Percentiles rank a stretch among this genome's conserved stretches.
Evolutionary conservation across 2,329 filamentous ascomycete species (phyloP).

Genomic region (Penicillium rolfsii): DNA sequence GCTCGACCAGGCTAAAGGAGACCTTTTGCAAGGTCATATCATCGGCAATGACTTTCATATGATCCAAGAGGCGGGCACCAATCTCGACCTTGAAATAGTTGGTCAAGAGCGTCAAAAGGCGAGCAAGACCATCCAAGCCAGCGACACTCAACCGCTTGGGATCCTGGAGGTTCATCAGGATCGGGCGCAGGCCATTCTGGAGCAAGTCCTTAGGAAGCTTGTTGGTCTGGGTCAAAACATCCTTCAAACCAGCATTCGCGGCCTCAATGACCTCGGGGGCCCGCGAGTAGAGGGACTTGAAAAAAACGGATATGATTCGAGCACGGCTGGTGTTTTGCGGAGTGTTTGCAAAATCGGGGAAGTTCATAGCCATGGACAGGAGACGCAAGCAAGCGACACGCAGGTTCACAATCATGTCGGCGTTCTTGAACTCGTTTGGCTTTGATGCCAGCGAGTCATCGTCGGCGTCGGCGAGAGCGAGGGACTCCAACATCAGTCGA

Average conservation of each 20-base stretch:
- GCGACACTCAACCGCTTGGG: slow-evolving; percentile 86
- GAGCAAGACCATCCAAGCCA: slow-evolving; percentile 86
- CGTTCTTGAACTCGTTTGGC: slow-evolving; percentile 90
- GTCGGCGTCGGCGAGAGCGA: slow-evolving; percentile 90
- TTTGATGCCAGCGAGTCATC: slow-evolving; percentile 93
- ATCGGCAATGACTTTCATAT: slow-evolving; percentile 89
- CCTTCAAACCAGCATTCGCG: slow-evolving; percentile 85
- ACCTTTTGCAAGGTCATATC: slow-evolving; percentile 79
- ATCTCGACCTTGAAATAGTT: slow-evolving; percentile 99
- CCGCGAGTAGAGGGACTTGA: slow-evolving; percentile 94
- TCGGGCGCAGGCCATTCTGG: slow-evolving; percentile 89
- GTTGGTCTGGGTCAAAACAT: slow-evolving; percentile 82
- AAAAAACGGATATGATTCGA: slow-evolving; percentile 90
- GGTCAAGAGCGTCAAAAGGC: slow-evolving; percentile 85
- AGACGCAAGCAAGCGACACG: slow-evolving; percentile 92
- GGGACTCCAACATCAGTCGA: slow-evolving; percentile 85
- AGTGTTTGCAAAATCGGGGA: slow-evolving; percentile 84
- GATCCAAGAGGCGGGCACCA: slow-evolving; percentile 86
- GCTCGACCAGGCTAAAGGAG: slow-evolving; percentile 92
- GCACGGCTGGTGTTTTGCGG: slow-evolving; percentile 65
- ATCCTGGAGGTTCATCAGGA: slow-evolving; percentile 95
- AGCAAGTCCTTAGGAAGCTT: slow-evolving; percentile 94
- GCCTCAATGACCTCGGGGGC: slow-evolving; percentile 91
- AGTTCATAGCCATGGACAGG: slow-evolving; percentile 88
- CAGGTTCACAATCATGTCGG: slow-evolving; percentile 88